Base-by-base conservation (phyloP, 768 basidiomycete genomes). In the Atractiella rhizophila region DNA sequence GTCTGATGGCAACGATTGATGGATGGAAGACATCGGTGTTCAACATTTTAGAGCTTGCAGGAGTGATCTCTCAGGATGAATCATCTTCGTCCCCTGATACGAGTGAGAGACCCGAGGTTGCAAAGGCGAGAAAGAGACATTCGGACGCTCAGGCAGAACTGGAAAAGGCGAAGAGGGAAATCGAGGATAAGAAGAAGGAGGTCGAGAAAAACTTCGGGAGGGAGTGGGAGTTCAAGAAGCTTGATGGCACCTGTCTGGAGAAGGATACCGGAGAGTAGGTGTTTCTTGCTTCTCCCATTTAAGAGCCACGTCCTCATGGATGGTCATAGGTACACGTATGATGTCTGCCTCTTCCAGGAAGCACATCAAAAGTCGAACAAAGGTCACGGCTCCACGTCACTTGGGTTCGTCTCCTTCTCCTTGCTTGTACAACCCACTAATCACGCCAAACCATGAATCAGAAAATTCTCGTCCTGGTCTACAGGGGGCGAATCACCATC, bases 211-310 rank as follows among this genome's bases (percentile, higher is more conserved):
- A 96, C 42, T 55, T 51, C 52, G 52, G 54, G 0, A 13, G 26
- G 6, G 50, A 79, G 21, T 88, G 81, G 37, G 81, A 91, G 61
- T 98, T 82, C 82, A 88, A 88, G 66, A 91, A 88, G 61, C 68
- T 98, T 5, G 76, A 86, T 18, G 67, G 69, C 5, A 62, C 65
- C 1, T 96, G 88, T 51, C 56, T 96, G 11, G 69, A 71, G 54
- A 76, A 72, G 54, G 70, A 86, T 40, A 65, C 68, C 4, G 88
- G 91, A 65, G 88, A 91, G 80, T 91, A 53, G 56, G 85, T 74
- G 18, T 29, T 12, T 4, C 21, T 37, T 44, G 16, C 20, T 4
- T 4, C 21, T 16, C 18, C 9, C 21, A 35, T 27, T 2, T n/a
- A 26, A 1, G 23, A 2, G 13, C n/a, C 12, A 6, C 5, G 11